Evolutionary conservation across 768 basidiomycete species (phyloP).

Genomic region (Rhodotorula sphaerocarpa): DNA sequence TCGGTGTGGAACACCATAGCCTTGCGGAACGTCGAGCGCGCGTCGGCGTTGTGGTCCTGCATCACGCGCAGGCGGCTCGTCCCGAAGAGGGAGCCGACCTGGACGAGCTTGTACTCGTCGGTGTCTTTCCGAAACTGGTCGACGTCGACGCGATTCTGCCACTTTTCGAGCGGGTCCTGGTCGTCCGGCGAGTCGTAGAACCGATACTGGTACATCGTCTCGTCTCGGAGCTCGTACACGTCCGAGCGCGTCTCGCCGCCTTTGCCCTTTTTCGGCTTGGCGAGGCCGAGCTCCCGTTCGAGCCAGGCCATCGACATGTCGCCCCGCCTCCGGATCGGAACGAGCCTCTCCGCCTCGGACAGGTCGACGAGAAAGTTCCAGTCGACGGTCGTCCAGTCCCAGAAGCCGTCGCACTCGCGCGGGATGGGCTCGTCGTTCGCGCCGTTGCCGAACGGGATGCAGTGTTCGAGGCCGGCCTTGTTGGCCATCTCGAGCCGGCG

Average conservation of each 20-base stretch:
- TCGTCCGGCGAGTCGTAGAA: conserved; percentile 50
- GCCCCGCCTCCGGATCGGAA: conserved; percentile 49
- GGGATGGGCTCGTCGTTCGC: conserved; percentile 49
- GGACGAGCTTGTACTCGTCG: conserved; percentile 52
- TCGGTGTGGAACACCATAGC: conserved; percentile 56
- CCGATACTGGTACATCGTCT: conserved; percentile 56
- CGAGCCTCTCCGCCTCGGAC: conserved; percentile 26
- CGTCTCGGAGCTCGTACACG: conserved; percentile 52
- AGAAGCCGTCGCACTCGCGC: conserved; percentile 57
- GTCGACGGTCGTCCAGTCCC: conserved; percentile 56
- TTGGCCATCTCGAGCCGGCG: conserved; percentile 48
- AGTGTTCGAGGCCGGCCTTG: conserved; percentile 42
- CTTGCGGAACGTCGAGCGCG: conserved; percentile 51
- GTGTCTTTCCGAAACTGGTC: conserved; percentile 46
- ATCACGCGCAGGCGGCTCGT: conserved; percentile 59
- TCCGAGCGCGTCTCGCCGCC: conserved; percentile 41
- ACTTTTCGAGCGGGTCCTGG: conserved; percentile 37
- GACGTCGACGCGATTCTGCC: conserved; percentile 38
- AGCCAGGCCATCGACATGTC: conserved; percentile 53
- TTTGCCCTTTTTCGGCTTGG: conserved; percentile 1
- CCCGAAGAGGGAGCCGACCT: conserved; percentile 69
- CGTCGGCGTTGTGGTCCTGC: conserved; percentile 44
- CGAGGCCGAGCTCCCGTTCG: conserved; percentile 42
- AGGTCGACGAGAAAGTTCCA: conserved; percentile 67
- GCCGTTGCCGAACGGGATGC: conserved; percentile 41